phyloP scores from a whole-genome alignment of 257 asterid genomes.

The Primulina tabacum region DNA sequence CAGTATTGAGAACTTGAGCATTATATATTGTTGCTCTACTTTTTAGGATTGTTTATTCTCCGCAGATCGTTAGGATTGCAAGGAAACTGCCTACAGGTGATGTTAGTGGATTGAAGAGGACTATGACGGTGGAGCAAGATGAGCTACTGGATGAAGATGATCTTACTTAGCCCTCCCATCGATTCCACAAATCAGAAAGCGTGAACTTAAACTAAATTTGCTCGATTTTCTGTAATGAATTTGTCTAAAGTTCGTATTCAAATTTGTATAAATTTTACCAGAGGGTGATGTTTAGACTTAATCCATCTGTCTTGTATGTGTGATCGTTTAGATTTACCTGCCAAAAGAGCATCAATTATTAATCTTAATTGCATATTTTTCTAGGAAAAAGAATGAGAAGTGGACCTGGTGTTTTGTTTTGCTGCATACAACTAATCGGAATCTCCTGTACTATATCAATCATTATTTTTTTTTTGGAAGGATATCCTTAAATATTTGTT shows the following conservation, averaged over 20 bases:
- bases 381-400: neutral
- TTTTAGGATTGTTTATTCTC: neutral
- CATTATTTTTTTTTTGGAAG: neutral
- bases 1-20: neutral
- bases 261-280: slow-evolving; percentile 9
- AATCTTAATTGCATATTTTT: neutral
- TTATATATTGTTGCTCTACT: neutral
- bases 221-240: slow-evolving; percentile 2
- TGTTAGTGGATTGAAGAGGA: slow-evolving; percentile 53
- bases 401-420: neutral
- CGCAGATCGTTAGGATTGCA: slow-evolving; percentile 84
- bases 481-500: neutral
- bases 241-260: neutral
- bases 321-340: slow-evolving; percentile 17
- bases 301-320: slow-evolving; percentile 13
- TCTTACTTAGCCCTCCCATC: slow-evolving; percentile 48
- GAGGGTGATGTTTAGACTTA: neutral
- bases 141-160: slow-evolving; percentile 87
- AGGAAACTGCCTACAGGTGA: slow-evolving; percentile 94
- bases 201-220: slow-evolving; percentile 8
- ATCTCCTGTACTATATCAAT: neutral
- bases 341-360: neutral
- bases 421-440: neutral
- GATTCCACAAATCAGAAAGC: slow-evolving; percentile 15
- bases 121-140: slow-evolving; percentile 39